Evolutionary conservation across 1,284 basidiomycete genomes (phyloP).

Genomic region (Apiotrichum veenhuisii): DNA sequence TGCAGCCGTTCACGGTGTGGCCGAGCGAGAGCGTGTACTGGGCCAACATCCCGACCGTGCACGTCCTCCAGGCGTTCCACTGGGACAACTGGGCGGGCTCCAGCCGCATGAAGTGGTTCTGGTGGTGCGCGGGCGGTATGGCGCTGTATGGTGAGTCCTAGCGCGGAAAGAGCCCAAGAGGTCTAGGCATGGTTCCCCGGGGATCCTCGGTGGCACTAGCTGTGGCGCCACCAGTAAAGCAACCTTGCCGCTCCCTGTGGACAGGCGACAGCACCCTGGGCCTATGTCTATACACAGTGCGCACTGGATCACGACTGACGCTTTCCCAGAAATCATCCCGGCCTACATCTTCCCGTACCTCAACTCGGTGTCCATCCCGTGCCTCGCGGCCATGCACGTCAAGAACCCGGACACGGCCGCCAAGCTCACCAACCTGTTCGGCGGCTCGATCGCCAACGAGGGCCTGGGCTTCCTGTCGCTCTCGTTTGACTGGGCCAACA

Average conservation of each 20-base stretch:
- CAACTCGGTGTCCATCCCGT: slow-evolving; percentile 40
- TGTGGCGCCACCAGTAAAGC: no score
- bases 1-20: slow-evolving; percentile 36
- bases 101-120: slow-evolving; percentile 61
- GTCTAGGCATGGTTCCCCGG: no score
- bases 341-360: slow-evolving; percentile 50
- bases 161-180: no score
- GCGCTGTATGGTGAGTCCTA: no score
- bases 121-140: no score
- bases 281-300: no score
- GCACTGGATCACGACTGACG: no score
- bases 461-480: slow-evolving; percentile 35
- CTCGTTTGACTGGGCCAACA: slow-evolving; percentile 41
- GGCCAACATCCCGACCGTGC: slow-evolving; percentile 31
- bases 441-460: slow-evolving; percentile 30
- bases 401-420: slow-evolving; percentile 9
- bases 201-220: no score
- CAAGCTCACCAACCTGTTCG: slow-evolving; percentile 40
- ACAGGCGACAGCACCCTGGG: no score
- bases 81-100: slow-evolving; percentile 48
- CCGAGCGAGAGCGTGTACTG: slow-evolving; percentile 45
- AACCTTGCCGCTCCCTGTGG: no score
- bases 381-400: slow-evolving; percentile 56
- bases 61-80: slow-evolving; percentile 35
- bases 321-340: slow-evolving; percentile 53